Evolutionary conservation across 2,329 filamentous ascomycete genomes (phyloP).

Genomic region (Sordariomycetes sp.): DNA sequence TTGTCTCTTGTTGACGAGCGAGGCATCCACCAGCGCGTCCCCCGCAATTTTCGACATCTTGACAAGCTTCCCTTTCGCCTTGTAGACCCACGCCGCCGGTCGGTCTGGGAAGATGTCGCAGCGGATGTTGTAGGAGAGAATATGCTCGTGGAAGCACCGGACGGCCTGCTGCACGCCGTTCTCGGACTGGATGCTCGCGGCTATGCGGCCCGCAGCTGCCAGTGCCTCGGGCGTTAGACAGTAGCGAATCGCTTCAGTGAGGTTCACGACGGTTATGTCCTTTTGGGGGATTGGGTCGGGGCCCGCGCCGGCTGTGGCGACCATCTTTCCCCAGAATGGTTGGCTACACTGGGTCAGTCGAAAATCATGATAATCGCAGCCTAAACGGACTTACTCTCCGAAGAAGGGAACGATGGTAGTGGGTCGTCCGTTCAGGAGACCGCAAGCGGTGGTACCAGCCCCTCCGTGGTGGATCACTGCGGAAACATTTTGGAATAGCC

Average conservation of each 20-base stretch:
- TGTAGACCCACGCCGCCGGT: constrained; percentile 53
- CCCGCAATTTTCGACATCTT: constrained; percentile 2
- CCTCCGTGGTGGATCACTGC: constrained; percentile 81
- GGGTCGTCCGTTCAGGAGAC: constrained; percentile 64
- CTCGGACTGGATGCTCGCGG: constrained; percentile 53
- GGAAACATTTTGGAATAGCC: constrained; percentile 71
- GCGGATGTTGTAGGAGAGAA: constrained; percentile 51
- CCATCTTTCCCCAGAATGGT: constrained; percentile 71
- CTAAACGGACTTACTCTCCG: constrained; percentile 35
- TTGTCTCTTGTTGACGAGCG: constrained; percentile 15
- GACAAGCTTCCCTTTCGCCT: background rate
- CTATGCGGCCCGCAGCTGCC: constrained; percentile 41
- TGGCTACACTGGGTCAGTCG: constrained; percentile 25
- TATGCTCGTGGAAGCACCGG: constrained; percentile 56
- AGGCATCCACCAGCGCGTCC: constrained; percentile 12
- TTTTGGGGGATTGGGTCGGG: constrained; percentile 58
- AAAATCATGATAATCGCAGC: background rate
- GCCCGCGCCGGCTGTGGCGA: constrained; percentile 58
- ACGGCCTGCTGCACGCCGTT: constrained; percentile 49
- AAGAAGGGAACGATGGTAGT: constrained; percentile 82
- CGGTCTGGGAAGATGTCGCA: constrained; percentile 57
- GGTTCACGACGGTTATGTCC: constrained; percentile 48
- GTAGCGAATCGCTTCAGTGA: constrained; percentile 49
- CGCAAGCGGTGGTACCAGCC: constrained; percentile 76
- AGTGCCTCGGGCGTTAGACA: constrained; percentile 47